Evolutionary conservation across 2,329 filamentous ascomycete species (phyloP), one percentile per base, ranked within the genome.

Genomic region (Sphaerulina populicola): DNA sequence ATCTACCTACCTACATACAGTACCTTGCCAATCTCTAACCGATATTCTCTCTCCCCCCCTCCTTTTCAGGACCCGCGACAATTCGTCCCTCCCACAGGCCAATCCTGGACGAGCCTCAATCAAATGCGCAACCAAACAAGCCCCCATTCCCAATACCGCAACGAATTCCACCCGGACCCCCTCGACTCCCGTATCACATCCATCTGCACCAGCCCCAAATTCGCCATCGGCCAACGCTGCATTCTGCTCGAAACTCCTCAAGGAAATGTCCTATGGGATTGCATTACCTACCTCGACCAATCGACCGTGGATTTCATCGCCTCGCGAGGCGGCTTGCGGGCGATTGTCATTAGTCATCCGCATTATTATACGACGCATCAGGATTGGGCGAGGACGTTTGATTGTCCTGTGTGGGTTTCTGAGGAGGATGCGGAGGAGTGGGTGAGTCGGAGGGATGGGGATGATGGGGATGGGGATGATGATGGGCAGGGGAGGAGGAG

Each of bases 231-330:
- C 1, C 83, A 93, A 68, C 77, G 87, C 30, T 82, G 82, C 15
- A 76, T 89, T 42, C 71, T 94, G 2, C 71, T 91, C 10, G 73
- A 76, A 44, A 87, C 85, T 0, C 72, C 78, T 0, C 52, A 67
- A 0, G 86, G 86, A 0, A 90, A 90, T 64, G 68, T 93, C 1
- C 77, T 93, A 1, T 94, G 87, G 87, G 88, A 93, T 67, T 81
- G 84, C 55, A 72, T 93, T 51, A 77, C 85, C 0, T 79, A 81
- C 57, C 70, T 93, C 2, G 84, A 90, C 64, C 68, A 76, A 1
- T 74, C 75, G 3, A 90, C 86, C 0, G 68, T 86, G 0, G 63
- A 69, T 0, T 72, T 70, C 45, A 79, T 91, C 60, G 73, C 77
- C 5, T 64, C 63, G 0, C 72, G 81, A 6, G 86, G 86, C 39